Base-by-base conservation (phyloP, 768 basidiomycete genomes). In the Trametes elegans region DNA sequence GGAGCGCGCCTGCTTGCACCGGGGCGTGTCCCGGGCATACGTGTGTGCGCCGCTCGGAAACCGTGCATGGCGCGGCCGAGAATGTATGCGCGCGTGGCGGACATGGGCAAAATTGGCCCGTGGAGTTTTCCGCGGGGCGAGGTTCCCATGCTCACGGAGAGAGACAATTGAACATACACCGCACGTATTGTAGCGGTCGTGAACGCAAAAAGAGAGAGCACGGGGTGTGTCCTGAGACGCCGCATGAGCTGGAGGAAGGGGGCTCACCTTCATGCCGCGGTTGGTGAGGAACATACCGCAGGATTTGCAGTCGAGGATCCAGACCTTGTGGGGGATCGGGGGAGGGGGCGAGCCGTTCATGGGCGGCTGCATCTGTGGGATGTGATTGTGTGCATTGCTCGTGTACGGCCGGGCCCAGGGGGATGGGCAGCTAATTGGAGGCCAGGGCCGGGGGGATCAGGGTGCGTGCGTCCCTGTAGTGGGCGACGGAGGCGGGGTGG, bases 231-330 rank as follows among this genome's bases (percentile, higher is more conserved):
- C n/a, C n/a, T n/a, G n/a, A n/a, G n/a, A n/a, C n/a, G n/a, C n/a
- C n/a, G n/a, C n/a, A n/a, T n/a, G n/a, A 5, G 27, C 19, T 13
- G 7, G 7, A 36, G 24, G 19, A 42, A 14, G 13, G 23, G 16
- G 19, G 63, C 78, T 68, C 62, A 83, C 88, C 79, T 88, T 88
- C 90, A 93, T 93, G 52, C 85, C 90, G 24, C 90, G 80, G 68
- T 93, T 91, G 14, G 90, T 88, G 43, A 93, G 70, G 65, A 92
- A 92, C 18, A 77, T 80, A 27, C 76, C 76, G 67, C 91, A 93
- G 7, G 81, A 76, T 60, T 77, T 82, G 71, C 91, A 93, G 67
- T 88, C 85, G 48, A 93, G 72, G 28, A 88, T 82, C 83, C 88
- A 92, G 49, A 93, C 89, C 69, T 86, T 87, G 70, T 89, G 87